Evolutionary conservation across 495 filamentous ascomycete genomes (phyloP), one percentile per base, ranked within the genome.

Genomic region (Hyaloscypha hepaticicola): DNA sequence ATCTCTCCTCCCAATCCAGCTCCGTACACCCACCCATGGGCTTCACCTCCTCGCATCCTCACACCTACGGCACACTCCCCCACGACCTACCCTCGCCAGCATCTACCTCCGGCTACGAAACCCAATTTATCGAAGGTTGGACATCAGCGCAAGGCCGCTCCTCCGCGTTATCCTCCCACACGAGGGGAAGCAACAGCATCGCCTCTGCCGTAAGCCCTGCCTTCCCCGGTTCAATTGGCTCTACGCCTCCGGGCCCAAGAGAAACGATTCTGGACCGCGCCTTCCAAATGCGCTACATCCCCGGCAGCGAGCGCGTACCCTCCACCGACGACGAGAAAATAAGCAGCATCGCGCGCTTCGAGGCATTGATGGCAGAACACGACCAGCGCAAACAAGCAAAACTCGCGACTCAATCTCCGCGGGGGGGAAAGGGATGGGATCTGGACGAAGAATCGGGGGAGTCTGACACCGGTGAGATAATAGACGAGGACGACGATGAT

Each of bases 261-360:
- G 83, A 86, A 67, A 85, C 84, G 6, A 86, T 86, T 41, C 73
- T 86, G 3, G 84, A 86, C 62, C 72, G 84, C n/a, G 84, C 83
- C 0, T 86, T 86, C 69, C 79, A 83, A 62, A 67, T 85, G 72
- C 76, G 82, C 3, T 81, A 72, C 60, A 85, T 85, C 33, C 84
- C 83, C 3, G 81, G 83, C 5, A 80, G 79, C 38, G 80, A 83
- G 50, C 61, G 71, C 50, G 31, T 68, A 0, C 12, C 26, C n/a
- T 61, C 66, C 22, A 64, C 61, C 22, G 69, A 71, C 11, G 69
- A 70, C 14, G 82, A 83, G 69, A 84, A 83, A 64, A 74, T 85
- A 24, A 85, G 77, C 60, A 85, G 82, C 1, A 70, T 86, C 45
- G 84, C 82, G 21, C 77, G 82, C 14, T 86, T 86, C 45, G 84